Conservation (phyloP, 371 early-diverging fungal genomes). For the Mucor circinelloides region DNA sequence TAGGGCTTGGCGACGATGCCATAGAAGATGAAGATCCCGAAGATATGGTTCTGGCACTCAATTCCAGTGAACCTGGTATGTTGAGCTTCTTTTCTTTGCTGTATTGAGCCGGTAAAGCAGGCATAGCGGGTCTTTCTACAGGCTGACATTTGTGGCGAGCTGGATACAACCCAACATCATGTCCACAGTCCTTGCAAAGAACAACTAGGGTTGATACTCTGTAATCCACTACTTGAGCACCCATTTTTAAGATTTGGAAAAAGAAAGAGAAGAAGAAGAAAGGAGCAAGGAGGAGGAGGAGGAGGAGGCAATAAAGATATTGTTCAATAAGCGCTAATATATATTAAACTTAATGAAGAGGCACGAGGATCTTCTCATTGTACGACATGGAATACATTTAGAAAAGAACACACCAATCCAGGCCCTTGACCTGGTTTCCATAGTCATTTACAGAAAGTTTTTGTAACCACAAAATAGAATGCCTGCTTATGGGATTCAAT, state of each 20-base stretch:
- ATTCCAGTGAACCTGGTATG: constrained; percentile 9
- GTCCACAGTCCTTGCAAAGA: constrained; percentile 69
- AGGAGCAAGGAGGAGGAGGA: constrained; percentile 10
- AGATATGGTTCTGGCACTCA: constrained; percentile 6
- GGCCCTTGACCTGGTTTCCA: not conserved
- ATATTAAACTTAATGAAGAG: constrained; percentile 1
- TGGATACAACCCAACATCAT: constrained; percentile 72
- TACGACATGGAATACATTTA: constrained; percentile 6
- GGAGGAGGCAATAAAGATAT: not conserved
- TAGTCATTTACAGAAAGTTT: too few species aligned
- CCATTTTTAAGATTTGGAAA: constrained; percentile 27
- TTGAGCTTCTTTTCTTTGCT: constrained; percentile 4
- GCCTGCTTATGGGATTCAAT: too few species aligned
- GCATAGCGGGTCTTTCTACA: constrained; percentile 49
- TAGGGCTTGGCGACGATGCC: constrained; percentile 15
- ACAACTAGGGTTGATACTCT: constrained; percentile 66
- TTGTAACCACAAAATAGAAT: too few species aligned
- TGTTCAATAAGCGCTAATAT: constrained; percentile 1
- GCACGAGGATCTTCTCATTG: constrained; percentile 20
- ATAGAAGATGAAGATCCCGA: constrained; percentile 12
- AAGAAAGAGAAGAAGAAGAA: constrained; percentile 7
- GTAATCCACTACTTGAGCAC: constrained; percentile 60
- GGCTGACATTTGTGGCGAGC: constrained; percentile 65
- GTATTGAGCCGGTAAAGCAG: constrained; percentile 37
- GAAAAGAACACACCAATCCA: not conserved